Base-by-base conservation (phyloP, 2,329 filamentous ascomycete genomes). In the Plectosphaerella sp. region DNA sequence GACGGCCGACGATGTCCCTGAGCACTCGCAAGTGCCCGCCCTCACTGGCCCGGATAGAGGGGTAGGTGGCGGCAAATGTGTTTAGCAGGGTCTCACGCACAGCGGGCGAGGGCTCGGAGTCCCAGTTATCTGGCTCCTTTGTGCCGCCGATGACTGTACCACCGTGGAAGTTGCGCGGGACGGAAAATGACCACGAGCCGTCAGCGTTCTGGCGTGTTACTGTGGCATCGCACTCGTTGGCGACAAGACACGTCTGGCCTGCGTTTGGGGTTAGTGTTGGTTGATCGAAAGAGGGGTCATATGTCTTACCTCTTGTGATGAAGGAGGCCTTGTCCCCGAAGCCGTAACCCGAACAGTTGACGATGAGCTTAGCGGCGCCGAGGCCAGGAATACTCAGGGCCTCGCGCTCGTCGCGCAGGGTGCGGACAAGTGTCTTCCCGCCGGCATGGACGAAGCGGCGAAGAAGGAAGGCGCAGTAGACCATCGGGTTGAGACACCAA, bases 121-220 rank as follows among this genome's bases (percentile, higher is more conserved):
- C 71, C 78, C 79, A 84, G 62, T 85, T 71, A 51, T 78, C 67
- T 1, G 75, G 72, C 60, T 87, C 78, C 62, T 86, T 87, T 10
- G 83, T 88, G 0, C 84, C 84, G 5, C 84, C 85, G 18, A 88
- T 78, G 39, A 88, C 72, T 0, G 84, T 87, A 3, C 84, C 84
- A 3, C 84, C 84, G 35, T 79, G 72, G 24, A 83, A 78, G 9
- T 76, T 78, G 3, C 85, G 75, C 1, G 84, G 83, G 6, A 88
- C 80, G 45, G 77, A 76, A 56, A 87, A 87, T 1, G 77, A 75
- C 81, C 83, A 86, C 9, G 72, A 76, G 0, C 84, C 84, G 61
- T 87, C 83, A 1, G 73, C 72, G 59, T 82, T 79, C 58, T 88
- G 82, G 24, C 79, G 73, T 3, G 85, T 88, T 18, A 88, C 63